phyloP scores from a whole-genome alignment of 2,329 filamentous ascomycete genomes.

The Botrytis galanthina region DNA sequence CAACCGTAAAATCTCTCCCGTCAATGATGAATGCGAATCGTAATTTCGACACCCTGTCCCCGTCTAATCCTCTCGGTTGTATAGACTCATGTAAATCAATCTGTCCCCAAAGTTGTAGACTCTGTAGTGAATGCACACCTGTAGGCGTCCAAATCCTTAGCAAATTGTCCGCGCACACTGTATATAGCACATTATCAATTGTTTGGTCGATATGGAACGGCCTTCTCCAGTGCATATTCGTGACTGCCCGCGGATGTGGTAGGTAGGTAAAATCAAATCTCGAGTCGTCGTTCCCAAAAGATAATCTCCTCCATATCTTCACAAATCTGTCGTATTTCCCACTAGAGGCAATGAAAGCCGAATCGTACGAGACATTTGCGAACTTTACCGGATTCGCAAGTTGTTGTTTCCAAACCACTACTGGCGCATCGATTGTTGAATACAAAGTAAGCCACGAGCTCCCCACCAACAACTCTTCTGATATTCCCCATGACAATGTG shows the following conservation, averaged over 20 bases:
- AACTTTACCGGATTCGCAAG: conserved; percentile 72
- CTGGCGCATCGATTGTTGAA: conserved; percentile 47
- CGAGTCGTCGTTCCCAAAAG: conserved; percentile 78
- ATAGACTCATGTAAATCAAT: conserved; percentile 75
- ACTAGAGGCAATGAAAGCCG: conserved; percentile 78
- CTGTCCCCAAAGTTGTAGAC: conserved; percentile 75
- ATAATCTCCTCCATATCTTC: conserved; percentile 88
- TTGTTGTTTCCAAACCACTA: conserved; percentile 68
- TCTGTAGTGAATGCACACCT: conserved; percentile 67
- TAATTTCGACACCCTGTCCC: conserved; percentile 37
- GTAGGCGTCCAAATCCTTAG: conserved; percentile 81
- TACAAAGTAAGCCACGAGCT: conserved; percentile 70
- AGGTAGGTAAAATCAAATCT: conserved; percentile 91
- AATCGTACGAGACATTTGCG: conserved; percentile 81
- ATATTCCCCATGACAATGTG: conserved; percentile 81
- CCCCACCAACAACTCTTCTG: conserved; percentile 80
- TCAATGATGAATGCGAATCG: conserved; percentile 81
- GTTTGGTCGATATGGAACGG: conserved; percentile 75
- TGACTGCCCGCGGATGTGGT: conserved; percentile 78
- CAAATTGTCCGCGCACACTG: conserved; percentile 76
- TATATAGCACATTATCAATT: conserved; percentile 85
- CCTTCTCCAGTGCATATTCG: conserved; percentile 79
- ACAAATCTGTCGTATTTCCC: conserved; percentile 77
- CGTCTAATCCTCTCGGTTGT: conserved; percentile 40
- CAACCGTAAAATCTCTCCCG: conserved; percentile 72